These are phyloP conservation scores for Nannochloropsis oceanica DNA, from an alignment of 108 stramenopile species.

Conservation along the genomic window DNA sequence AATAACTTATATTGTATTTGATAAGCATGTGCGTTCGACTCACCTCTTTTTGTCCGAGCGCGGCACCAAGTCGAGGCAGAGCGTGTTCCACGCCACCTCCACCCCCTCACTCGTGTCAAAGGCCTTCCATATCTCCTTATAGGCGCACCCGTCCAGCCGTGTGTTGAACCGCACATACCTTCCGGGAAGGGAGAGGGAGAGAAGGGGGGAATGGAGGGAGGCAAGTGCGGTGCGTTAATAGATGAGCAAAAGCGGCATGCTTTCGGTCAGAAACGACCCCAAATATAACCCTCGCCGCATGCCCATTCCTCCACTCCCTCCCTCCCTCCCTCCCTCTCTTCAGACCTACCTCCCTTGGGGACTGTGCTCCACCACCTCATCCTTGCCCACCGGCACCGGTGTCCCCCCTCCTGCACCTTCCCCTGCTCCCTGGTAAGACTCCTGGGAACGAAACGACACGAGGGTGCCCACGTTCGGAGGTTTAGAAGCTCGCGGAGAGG, in stretches of 20 bases:
- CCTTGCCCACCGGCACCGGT: neutral
- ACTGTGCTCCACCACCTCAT: neutral
- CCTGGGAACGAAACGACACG: neutral
- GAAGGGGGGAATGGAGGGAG: neutral
- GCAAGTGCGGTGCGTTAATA: neutral
- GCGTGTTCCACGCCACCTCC: conserved; percentile 95
- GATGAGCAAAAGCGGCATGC: neutral
- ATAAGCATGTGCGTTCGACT: neutral
- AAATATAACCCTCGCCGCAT: neutral
- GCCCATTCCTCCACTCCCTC: neutral
- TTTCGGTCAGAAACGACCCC: neutral
- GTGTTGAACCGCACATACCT: conserved; percentile 88
- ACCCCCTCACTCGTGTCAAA: conserved; percentile 93
- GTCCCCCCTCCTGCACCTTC: neutral
- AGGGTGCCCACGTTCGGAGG: neutral
- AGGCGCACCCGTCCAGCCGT: conserved; percentile 78
- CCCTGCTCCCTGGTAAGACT: neutral
- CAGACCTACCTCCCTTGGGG: neutral
- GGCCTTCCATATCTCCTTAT: conserved; percentile 80
- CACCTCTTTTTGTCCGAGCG: conserved; percentile 51
- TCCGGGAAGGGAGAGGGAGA: conserved; percentile 24
- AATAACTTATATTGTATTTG: too few species aligned
- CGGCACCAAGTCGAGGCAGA: conserved; percentile 66
- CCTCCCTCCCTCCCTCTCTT: neutral
- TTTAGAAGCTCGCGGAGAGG: neutral